Conservation (phyloP, 306 rosid species). For the Prunus padus region DNA sequence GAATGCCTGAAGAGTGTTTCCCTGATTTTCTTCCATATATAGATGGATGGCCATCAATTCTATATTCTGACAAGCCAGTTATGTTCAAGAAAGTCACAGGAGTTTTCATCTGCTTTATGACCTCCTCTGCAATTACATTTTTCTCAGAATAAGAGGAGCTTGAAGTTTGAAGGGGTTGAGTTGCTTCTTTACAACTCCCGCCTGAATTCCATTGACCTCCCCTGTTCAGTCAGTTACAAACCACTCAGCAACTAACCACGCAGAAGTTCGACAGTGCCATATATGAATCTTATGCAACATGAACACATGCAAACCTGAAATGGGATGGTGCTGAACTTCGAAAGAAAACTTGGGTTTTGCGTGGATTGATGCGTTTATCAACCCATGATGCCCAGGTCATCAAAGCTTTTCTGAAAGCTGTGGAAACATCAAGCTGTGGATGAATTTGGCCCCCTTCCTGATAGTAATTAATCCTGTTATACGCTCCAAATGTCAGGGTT, state of each 20-base stretch:
- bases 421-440: constrained; percentile 64
- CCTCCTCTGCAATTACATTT: constrained; percentile 56
- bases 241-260: constrained; percentile 8
- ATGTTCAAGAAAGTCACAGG: constrained; percentile 69
- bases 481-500: constrained; percentile 21
- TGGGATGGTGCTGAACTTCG: constrained; percentile 89
- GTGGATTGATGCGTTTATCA: constrained; percentile 57
- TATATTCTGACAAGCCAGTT: constrained; percentile 65
- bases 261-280: not conserved
- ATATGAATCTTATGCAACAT: not conserved
- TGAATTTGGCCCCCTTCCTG: constrained; percentile 81
- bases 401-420: constrained; percentile 73
- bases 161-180: constrained; percentile 52
- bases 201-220: constrained; percentile 95
- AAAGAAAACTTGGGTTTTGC: constrained; percentile 73
- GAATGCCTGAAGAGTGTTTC: constrained; percentile 37
- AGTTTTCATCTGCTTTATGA: constrained; percentile 66
- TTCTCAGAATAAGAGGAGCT: constrained; percentile 43
- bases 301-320: constrained; percentile 69
- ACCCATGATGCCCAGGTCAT: constrained; percentile 87
- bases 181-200: constrained; percentile 78
- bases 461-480: constrained; percentile 72
- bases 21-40: constrained; percentile 53
- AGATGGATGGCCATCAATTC: constrained; percentile 89
- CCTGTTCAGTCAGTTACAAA: constrained; percentile 39